Conservation (phyloP, 1,139 yeast species). For the Scheffersomyces insectosa region DNA sequence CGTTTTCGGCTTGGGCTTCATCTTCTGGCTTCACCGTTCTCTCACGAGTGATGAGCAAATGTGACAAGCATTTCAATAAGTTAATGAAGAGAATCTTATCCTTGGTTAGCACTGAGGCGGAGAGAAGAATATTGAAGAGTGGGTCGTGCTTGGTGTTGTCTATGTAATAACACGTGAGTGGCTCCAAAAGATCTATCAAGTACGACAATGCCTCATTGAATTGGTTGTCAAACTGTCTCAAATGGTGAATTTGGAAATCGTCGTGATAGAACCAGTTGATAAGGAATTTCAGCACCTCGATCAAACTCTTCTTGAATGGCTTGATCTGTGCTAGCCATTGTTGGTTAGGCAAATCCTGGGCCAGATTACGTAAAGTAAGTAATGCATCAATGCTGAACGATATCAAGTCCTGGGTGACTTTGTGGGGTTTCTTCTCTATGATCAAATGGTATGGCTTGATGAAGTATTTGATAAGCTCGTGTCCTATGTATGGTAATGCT, state of each 20-base stretch:
- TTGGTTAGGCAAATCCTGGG: conserved; percentile 82
- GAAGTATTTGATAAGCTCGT: conserved; percentile 49
- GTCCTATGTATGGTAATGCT: conserved; percentile 48
- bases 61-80: conserved; percentile 47
- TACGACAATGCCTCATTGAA: conserved; percentile 66
- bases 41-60: conserved; percentile 38
- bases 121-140: conserved; percentile 52
- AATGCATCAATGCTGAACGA: conserved; percentile 59
- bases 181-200: conserved; percentile 78
- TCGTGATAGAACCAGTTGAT: conserved; percentile 37
- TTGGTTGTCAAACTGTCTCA: conserved; percentile 36
- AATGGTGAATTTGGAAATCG: conserved; percentile 12
- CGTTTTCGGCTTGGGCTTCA: conserved; percentile 40
- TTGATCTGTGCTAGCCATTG: conserved; percentile 67
- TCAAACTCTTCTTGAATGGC: conserved; percentile 46
- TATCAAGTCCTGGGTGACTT: conserved; percentile 35
- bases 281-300: conserved; percentile 52
- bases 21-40: conserved; percentile 13
- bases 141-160: conserved; percentile 69
- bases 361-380: conserved; percentile 72
- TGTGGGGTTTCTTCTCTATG: conserved; percentile 22
- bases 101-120: conserved; percentile 44
- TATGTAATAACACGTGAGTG: conserved; percentile 78
- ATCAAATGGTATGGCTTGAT: conserved; percentile 31
- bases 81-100: conserved; percentile 56